Evolutionary conservation across 768 basidiomycete species (phyloP), one percentile per base, ranked within the genome.

Genomic region (Tubosaeta sp.): DNA sequence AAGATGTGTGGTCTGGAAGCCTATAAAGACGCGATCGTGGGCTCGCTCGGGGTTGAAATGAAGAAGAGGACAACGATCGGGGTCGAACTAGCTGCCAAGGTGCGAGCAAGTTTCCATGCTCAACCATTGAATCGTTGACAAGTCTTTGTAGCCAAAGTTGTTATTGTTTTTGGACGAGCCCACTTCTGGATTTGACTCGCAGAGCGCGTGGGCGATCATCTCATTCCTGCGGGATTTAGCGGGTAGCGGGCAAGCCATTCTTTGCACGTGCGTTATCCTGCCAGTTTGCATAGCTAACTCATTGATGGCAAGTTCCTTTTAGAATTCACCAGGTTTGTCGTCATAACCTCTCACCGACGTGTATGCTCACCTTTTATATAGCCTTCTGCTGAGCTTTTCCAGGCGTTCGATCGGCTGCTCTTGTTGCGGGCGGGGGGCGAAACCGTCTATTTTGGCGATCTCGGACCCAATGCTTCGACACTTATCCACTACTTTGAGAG

Each of bases 111-210:
- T 29, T 0, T 6, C 9, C 10, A 16, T 13, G n/a, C n/a, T 18
- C 31, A n/a, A 5, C 6, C n/a, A 10, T 25, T 30, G 3, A 27
- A n/a, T n/a, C n/a, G n/a, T n/a, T n/a, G n/a, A 44, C 21, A 1
- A 3, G 1, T 22, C 27, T 18, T n/a, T n/a, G 6, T 52, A 83
- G 83, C 92, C 90, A 1, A 81, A 81, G 64, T 72, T 93, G 0
- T 73, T 95, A 0, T 76, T 94, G 16, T 94, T 94, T 74, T 69
- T 92, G 31, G 92, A 94, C 61, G 91, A 94, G 65, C 93, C 93
- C 0, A 94, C 92, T 0, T 85, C 88, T 22, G 90, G 91, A 29
- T 74, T 94, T 14, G 90, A 92, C 64, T 90, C 89, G 3, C 89
- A 91, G 67, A 87, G 84, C 48, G 90, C 90, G 3, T 90, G 89